Conservation (phyloP, 345 rosid genomes). For the Angophora floribunda region DNA sequence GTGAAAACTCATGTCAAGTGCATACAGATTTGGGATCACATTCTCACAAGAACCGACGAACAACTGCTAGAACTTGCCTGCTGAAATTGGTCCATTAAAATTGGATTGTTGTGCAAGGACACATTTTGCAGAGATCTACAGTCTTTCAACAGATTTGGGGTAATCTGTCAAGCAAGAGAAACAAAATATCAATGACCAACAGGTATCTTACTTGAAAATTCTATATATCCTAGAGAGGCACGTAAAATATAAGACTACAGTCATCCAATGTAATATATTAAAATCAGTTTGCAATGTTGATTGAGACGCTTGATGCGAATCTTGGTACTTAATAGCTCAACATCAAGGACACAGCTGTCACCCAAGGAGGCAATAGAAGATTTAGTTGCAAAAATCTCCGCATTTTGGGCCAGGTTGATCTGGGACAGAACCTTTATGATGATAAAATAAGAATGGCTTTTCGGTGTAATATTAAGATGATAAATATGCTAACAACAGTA, state of each 20-base stretch:
- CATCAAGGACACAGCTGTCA: not conserved
- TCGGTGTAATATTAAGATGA: not conserved
- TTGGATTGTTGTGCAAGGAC: constrained; percentile 82
- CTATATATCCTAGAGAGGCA: not conserved
- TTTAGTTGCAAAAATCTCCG: not conserved
- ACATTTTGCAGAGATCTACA: constrained; percentile 87
- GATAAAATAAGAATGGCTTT: not conserved
- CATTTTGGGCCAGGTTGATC: not conserved
- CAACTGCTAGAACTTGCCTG: constrained; percentile 35
- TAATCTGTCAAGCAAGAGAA: constrained; percentile 41
- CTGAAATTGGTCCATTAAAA: constrained; percentile 91
- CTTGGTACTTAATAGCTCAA: not conserved
- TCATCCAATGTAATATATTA: not conserved
- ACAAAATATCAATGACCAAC: not conserved
- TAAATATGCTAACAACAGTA: not conserved
- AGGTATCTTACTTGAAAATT: not conserved
- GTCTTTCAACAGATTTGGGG: constrained; percentile 59
- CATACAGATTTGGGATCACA: not conserved
- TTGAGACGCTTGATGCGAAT: not conserved
- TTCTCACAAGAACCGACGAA: not conserved
- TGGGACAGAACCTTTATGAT: not conserved
- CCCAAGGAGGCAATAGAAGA: not conserved
- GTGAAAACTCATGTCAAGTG: not conserved
- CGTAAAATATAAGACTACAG: not conserved
- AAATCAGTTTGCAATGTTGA: not conserved